Conservation (phyloP, 2,329 filamentous ascomycete genomes). For the Cladophialophora bantiana region DNA sequence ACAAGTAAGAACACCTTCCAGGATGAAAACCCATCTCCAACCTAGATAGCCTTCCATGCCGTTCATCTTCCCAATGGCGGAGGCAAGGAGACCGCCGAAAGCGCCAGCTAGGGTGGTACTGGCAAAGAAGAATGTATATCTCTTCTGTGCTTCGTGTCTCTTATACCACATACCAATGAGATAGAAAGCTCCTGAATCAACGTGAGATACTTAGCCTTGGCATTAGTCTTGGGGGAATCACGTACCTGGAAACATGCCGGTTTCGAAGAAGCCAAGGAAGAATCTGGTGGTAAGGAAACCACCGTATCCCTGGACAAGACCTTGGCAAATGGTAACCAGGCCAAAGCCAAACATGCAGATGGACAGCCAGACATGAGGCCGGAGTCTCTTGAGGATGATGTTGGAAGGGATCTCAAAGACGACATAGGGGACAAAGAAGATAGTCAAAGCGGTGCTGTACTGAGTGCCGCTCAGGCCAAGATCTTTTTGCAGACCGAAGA, state of each 20-base stretch:
- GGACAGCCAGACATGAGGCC: constrained; percentile 74
- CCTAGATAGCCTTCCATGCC: constrained; percentile 63
- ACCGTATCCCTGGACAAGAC: constrained; percentile 76
- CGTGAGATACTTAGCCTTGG: constrained; percentile 1
- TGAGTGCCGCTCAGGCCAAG: constrained; percentile 64
- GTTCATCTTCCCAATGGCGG: constrained; percentile 65
- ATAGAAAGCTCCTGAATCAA: constrained; percentile 38
- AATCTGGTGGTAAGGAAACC: constrained; percentile 82
- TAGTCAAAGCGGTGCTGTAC: constrained; percentile 78
- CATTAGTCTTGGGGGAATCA: constrained; percentile 19
- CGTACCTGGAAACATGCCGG: constrained; percentile 62
- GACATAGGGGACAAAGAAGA: constrained; percentile 83
- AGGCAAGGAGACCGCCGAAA: constrained; percentile 68
- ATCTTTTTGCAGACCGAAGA: constrained; percentile 70
- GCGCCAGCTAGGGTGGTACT: constrained; percentile 68
- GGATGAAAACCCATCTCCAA: constrained; percentile 64
- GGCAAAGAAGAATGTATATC: constrained; percentile 93
- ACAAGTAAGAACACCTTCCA: constrained; percentile 69
- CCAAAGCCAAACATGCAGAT: constrained; percentile 87
- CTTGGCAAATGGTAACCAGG: constrained; percentile 75
- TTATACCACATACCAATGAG: constrained; percentile 76
- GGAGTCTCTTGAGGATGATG: constrained; percentile 72
- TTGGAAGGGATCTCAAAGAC: constrained; percentile 74
- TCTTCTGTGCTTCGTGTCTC: constrained; percentile 83
- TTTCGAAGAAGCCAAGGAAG: constrained; percentile 80